These are phyloP conservation scores for Mycena haematopus DNA, from an alignment of 768 basidiomycete species.

Conservation along the genomic window DNA sequence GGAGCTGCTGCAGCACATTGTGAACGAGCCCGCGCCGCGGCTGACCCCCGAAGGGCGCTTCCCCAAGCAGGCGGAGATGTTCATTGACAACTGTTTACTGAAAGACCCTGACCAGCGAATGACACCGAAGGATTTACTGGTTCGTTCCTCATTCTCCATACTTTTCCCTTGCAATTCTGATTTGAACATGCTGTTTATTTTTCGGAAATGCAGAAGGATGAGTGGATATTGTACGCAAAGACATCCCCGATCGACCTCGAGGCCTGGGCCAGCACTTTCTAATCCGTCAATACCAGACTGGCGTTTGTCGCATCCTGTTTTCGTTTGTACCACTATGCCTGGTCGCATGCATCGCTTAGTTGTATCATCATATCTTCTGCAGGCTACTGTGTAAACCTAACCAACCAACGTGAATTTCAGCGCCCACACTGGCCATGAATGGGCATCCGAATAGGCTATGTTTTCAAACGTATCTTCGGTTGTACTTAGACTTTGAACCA, in stretches of 20 bases:
- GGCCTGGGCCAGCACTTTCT: slow-evolving; percentile 29
- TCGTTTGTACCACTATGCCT: slow-evolving; percentile 15
- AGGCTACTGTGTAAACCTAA: neutral
- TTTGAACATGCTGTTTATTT: neutral
- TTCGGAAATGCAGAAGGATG: slow-evolving; percentile 19
- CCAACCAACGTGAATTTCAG: neutral
- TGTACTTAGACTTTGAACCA: no score
- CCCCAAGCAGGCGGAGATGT: slow-evolving; percentile 78
- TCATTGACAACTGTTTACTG: slow-evolving; percentile 87
- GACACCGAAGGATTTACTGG: slow-evolving; percentile 88
- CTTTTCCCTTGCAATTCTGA: slow-evolving; percentile 5
- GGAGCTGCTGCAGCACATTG: slow-evolving; percentile 96
- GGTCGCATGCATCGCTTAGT: slow-evolving; percentile 4
- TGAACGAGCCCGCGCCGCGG: slow-evolving; percentile 95
- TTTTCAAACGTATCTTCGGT: no score
- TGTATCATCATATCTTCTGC: slow-evolving; percentile 15
- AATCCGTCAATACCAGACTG: neutral
- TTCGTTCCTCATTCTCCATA: slow-evolving; percentile 53
- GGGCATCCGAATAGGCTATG: no score
- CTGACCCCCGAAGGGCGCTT: slow-evolving; percentile 76
- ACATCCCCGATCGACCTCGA: slow-evolving; percentile 23
- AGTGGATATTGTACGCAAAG: slow-evolving; percentile 25
- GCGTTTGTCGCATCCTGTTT: neutral
- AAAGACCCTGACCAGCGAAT: slow-evolving; percentile 87
- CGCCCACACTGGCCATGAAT: no score